Base-by-base conservation (phyloP, 495 filamentous ascomycete genomes). In the Rhypophila decipiens region DNA sequence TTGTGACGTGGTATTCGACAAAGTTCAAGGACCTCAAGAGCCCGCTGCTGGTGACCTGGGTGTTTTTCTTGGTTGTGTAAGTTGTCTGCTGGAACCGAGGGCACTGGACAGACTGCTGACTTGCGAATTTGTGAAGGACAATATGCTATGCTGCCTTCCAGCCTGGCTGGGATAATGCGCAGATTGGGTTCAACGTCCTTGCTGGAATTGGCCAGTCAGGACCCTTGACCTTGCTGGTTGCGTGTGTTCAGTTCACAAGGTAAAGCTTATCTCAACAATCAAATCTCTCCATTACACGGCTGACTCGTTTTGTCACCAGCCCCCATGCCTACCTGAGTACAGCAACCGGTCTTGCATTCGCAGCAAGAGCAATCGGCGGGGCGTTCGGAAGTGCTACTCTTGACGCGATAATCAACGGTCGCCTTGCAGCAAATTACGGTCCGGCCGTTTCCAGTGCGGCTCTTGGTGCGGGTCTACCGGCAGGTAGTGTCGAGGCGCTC, bases 311-410 rank as follows among this genome's bases (percentile, higher is more conserved):
- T 31, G 27, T 31, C 27, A 31, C 13, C 5, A 66, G 74, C 0
- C 75, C 76, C 1, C 76, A 78, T 46, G 70, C 73, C 7, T 77
- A 69, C 52, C 66, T 79, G 19, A 72, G 69, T 5, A 79, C 74
- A 1, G 74, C 76, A 0, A 78, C 76, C 1, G 76, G 75, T 2
- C 66, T 79, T 0, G 73, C 69, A 12, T 77, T 78, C 63, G 75
- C 72, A 5, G 74, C 75, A 9, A 57, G 74, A 24, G 75, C 75
- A 19, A 73, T 79, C 45, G 74, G 75, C 22, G 74, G 75, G 20
- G 76, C 76, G 1, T 78, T 78, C 44, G 75, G 74, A 0, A 75
- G 71, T 2, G 75, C 75, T 2, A 72, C 76, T n/a, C 59, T 79
- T 5, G 65, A 73, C 46, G 72, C 74, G 17, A 76, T 79, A 39